Conservation (phyloP, 2,329 filamentous ascomycete species). For the Pseudohalonectria lignicola region DNA sequence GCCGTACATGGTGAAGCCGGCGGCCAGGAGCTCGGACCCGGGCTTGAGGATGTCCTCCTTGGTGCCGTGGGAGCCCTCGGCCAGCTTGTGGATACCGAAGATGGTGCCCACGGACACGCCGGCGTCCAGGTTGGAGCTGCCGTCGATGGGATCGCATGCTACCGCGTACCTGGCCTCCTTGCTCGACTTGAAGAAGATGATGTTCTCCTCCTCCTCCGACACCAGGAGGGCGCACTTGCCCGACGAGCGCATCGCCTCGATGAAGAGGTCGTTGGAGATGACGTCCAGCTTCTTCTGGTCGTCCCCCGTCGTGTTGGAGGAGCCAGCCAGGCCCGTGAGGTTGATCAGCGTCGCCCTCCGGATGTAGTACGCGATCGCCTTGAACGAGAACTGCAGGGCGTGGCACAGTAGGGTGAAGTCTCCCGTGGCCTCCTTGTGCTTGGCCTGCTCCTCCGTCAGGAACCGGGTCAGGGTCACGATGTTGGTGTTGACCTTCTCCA, state of each 20-base stretch:
- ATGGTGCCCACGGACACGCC: slow-evolving; percentile 97
- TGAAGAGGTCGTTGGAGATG: slow-evolving; percentile 96
- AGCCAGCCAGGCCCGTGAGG: slow-evolving; percentile 87
- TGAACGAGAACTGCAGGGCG: slow-evolving; percentile 98
- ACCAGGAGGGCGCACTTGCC: slow-evolving; percentile 85
- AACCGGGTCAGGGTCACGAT: slow-evolving; percentile 93
- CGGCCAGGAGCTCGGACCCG: slow-evolving; percentile 82
- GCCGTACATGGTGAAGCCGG: slow-evolving; percentile 99
- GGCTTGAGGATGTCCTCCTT: slow-evolving; percentile 82
- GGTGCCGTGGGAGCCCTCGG: slow-evolving; percentile 60
- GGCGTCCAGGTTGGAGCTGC: slow-evolving; percentile 92
- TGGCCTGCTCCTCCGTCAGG: slow-evolving; percentile 89
- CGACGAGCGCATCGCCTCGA: slow-evolving; percentile 86
- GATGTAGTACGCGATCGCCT: slow-evolving; percentile 99
- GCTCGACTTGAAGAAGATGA: slow-evolving; percentile 52
- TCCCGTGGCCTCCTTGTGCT: slow-evolving; percentile 89
- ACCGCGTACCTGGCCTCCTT: slow-evolving; percentile 64
- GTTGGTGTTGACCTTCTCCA: slow-evolving; percentile 85
- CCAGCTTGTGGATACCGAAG: slow-evolving; percentile 86
- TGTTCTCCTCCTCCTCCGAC: slow-evolving; percentile 95
- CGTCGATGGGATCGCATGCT: slow-evolving; percentile 95
- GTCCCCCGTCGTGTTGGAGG: slow-evolving; percentile 90
- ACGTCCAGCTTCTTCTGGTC: slow-evolving; percentile 99
- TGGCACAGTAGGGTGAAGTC: slow-evolving; percentile 99
- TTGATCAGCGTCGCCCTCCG: slow-evolving; percentile 91